Evolutionary conservation across 1,284 basidiomycete genomes (phyloP).

Genomic region (Puccinia hordei): DNA sequence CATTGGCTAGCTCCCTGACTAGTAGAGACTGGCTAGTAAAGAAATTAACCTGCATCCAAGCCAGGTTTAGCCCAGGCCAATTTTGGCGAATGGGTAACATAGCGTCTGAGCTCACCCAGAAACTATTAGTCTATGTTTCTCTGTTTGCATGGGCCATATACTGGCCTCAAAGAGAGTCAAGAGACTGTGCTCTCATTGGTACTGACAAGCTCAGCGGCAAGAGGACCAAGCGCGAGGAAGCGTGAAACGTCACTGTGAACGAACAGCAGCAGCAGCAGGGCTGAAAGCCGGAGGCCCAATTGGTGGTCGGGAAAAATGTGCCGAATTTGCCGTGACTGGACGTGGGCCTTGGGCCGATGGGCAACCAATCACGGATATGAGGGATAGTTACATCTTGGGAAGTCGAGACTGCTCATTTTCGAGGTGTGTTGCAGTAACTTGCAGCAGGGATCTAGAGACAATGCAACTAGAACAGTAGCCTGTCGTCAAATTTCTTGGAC

Average conservation of each 20-base stretch:
- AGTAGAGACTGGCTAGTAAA: not conserved
- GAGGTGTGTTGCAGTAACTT: too few relatives aligned
- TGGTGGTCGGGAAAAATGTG: not conserved
- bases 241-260: not conserved
- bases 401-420: too few relatives aligned
- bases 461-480: too few relatives aligned
- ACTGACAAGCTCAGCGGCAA: not conserved
- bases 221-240: constrained; percentile 11
- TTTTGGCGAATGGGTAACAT: not conserved
- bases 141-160: not conserved
- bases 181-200: constrained; percentile 8
- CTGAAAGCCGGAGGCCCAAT: not conserved
- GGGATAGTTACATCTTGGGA: too few relatives aligned
- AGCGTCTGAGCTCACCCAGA: constrained; percentile 8
- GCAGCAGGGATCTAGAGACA: too few relatives aligned
- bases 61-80: not conserved
- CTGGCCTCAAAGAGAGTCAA: not conserved
- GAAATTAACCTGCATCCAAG: not conserved
- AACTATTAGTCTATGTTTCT: not conserved
- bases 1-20: not conserved
- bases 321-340: not conserved
- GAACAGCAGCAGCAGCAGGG: not conserved
- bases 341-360: not conserved
- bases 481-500: too few relatives aligned
- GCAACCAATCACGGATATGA: too few relatives aligned